Evolutionary conservation across 345 rosid genomes (phyloP).

Genomic region (Jatropha curcas): DNA sequence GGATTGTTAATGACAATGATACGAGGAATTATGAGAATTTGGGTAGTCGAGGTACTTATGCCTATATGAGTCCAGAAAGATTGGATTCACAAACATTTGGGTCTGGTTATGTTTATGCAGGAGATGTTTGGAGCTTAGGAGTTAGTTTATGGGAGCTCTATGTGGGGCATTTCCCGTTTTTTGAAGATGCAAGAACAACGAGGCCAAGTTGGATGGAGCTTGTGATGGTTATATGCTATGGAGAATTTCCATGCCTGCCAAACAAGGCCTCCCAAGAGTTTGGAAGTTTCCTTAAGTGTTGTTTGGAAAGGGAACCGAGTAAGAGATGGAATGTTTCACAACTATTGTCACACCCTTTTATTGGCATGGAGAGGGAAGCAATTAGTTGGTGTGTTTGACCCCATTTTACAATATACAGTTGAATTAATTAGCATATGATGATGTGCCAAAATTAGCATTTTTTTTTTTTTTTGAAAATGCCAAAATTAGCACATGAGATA

Average conservation of each 20-base stretch:
- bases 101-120: constrained; percentile 5
- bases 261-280: constrained; percentile 20
- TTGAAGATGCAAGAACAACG: constrained; percentile 15
- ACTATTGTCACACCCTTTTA: constrained; percentile 19
- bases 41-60: neutral
- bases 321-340: constrained; percentile 22
- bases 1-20: neutral
- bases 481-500: no score
- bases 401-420: neutral
- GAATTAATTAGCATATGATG: no score
- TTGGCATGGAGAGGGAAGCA: neutral
- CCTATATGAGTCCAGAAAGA: constrained; percentile 28
- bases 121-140: constrained; percentile 27
- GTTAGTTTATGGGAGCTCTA: constrained; percentile 30
- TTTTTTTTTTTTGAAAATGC: no score
- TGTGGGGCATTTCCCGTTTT: constrained; percentile 26
- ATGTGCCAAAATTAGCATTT: no score
- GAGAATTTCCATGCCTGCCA: constrained; percentile 16
- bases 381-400: no score
- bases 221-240: constrained; percentile 3
- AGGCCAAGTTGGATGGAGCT: constrained; percentile 23
- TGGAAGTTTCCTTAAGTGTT: constrained; percentile 22
- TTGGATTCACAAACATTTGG: constrained; percentile 15
- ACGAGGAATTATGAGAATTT: neutral
- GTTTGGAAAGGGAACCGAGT: constrained; percentile 26